Percentiles rank a stretch among this genome's conserved stretches.
phyloP scores from a whole-genome alignment of 129 eudicot genomes.

The Calendula officinalis region DNA sequence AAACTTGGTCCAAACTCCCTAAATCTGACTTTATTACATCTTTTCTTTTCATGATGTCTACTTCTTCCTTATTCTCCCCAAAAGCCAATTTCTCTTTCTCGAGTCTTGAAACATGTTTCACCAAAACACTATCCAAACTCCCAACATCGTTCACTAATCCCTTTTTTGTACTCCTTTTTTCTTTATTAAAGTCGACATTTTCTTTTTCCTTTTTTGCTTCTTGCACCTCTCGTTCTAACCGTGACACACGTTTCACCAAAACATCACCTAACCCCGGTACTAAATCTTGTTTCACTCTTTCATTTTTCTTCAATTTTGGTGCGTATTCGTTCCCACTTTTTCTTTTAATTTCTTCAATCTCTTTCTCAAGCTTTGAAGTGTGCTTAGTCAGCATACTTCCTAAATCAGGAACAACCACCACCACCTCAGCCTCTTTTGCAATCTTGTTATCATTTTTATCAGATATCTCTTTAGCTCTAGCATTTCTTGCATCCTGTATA shows the following conservation, averaged over 20 bases:
- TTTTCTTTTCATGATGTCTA: slow-evolving; percentile 24
- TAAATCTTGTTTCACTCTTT: slow-evolving; percentile 35
- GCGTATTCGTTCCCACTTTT: slow-evolving; percentile 30
- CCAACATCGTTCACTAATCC: slow-evolving; percentile 26
- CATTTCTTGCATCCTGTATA: slow-evolving; percentile 70
- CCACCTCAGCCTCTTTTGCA: slow-evolving; percentile 18
- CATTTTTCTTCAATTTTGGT: slow-evolving; percentile 31
- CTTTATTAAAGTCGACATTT: slow-evolving; percentile 56
- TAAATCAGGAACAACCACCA: slow-evolving; percentile 38
- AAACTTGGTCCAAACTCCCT: slow-evolving; percentile 69
- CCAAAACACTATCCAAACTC: slow-evolving; percentile 63
- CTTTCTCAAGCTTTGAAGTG: slow-evolving; percentile 72
- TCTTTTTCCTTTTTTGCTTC: slow-evolving; percentile 76
- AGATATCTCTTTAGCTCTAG: slow-evolving; percentile 39
- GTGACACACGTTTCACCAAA: slow-evolving; percentile 62
- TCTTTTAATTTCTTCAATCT: slow-evolving; percentile 51
- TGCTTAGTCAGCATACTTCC: slow-evolving; percentile 68
- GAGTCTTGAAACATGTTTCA: slow-evolving; percentile 75
- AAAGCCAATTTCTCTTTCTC: slow-evolving; percentile 62
- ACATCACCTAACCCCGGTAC: slow-evolving; percentile 64
- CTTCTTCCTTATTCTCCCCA: slow-evolving; percentile 31
- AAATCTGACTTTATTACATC: slow-evolving; percentile 19
- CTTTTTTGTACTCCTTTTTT: slow-evolving; percentile 23
- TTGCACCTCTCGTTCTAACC: slow-evolving; percentile 73
- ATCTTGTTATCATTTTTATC: slow-evolving; percentile 24